Evolutionary conservation across 2,329 filamentous ascomycete species (phyloP).

Genomic region (Colletotrichum cuscutae): DNA sequence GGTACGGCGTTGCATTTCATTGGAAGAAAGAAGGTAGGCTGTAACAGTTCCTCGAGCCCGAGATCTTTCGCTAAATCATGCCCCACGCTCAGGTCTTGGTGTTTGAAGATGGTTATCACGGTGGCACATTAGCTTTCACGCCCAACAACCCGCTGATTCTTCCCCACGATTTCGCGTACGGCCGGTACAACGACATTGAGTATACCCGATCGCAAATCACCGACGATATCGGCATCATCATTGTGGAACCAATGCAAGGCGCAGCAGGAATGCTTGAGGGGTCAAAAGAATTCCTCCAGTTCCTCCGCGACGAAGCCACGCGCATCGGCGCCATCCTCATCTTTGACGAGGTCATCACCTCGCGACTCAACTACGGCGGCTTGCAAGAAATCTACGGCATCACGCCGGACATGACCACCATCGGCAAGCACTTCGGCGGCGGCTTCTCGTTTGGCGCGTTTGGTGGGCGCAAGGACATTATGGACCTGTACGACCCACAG

Average conservation of each 20-base stretch:
- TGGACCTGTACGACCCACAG: constrained; percentile 66
- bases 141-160: constrained; percentile 55
- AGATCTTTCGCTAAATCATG: neutral
- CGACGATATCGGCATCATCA: constrained; percentile 67
- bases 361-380: constrained; percentile 64
- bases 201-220: constrained; percentile 54
- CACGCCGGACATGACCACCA: constrained; percentile 69
- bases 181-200: constrained; percentile 68
- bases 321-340: constrained; percentile 66
- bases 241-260: constrained; percentile 75
- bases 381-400: constrained; percentile 55
- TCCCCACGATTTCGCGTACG: constrained; percentile 66
- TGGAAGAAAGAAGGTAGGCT: constrained; percentile 52
- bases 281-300: constrained; percentile 54
- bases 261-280: constrained; percentile 67
- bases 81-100: constrained; percentile 46
- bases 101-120: constrained; percentile 64
- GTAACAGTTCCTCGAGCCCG: neutral
- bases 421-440: constrained; percentile 76
- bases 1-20: constrained; percentile 61
- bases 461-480: constrained; percentile 68
- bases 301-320: constrained; percentile 30
- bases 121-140: constrained; percentile 51
- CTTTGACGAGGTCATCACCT: constrained; percentile 79
- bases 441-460: constrained; percentile 75